Conservation (phyloP, 768 basidiomycete genomes). For the Neoboletus magnificus region DNA sequence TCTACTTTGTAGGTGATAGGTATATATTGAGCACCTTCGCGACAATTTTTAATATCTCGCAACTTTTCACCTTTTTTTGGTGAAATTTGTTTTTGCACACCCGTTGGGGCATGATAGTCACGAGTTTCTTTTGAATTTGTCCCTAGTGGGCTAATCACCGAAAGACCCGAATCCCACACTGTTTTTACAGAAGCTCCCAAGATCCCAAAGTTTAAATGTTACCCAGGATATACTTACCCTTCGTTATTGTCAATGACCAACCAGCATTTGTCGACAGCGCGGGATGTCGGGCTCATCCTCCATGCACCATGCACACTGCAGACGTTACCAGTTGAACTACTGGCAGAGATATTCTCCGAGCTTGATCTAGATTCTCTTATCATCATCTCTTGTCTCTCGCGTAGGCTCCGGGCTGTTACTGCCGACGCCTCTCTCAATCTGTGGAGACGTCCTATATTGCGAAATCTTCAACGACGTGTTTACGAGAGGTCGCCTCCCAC, state of each 20-base stretch:
- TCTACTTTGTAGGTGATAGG: background rate
- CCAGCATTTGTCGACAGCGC: background rate
- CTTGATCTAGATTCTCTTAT: slow-evolving; percentile 63
- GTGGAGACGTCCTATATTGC: slow-evolving; percentile 70
- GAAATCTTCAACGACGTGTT: slow-evolving; percentile 42
- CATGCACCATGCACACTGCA: slow-evolving; percentile 31
- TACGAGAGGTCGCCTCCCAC: slow-evolving; percentile 50
- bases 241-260: background rate
- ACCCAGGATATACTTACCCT: background rate
- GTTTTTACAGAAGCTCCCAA: background rate
- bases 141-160: too few species aligned
- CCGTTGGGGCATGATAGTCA: too few species aligned
- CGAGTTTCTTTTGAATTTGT: too few species aligned
- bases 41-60: too few species aligned
- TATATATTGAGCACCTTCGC: too few species aligned
- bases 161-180: too few species aligned
- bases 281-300: background rate
- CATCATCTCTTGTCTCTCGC: slow-evolving; percentile 57
- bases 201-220: background rate
- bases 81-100: too few species aligned
- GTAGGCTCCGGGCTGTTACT: slow-evolving; percentile 51
- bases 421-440: slow-evolving; percentile 68
- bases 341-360: slow-evolving; percentile 67
- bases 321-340: slow-evolving; percentile 71
- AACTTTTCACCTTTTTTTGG: too few species aligned